These are phyloP conservation scores for Brasilioporus rufonigricans DNA, from an alignment of 768 basidiomycete genomes.

Conservation along the genomic window DNA sequence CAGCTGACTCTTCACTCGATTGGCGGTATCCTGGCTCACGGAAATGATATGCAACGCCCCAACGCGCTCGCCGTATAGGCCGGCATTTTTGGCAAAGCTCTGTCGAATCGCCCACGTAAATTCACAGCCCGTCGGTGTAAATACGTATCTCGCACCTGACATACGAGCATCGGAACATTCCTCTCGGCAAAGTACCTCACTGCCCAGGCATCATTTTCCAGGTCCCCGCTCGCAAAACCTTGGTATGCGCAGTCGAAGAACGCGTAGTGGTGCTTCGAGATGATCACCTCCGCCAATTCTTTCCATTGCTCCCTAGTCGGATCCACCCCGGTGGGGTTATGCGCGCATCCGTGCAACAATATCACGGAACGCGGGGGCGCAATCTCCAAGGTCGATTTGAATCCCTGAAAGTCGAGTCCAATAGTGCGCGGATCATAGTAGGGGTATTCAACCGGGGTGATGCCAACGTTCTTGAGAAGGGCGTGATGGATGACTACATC, in stretches of 20 bases:
- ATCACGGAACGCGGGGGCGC: conserved; percentile 82
- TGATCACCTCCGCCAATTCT: conserved; percentile 67
- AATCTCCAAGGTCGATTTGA: conserved; percentile 54
- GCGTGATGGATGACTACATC: conserved; percentile 79
- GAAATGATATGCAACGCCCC: conserved; percentile 90
- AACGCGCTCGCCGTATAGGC: conserved; percentile 91
- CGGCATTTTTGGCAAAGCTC: conserved; percentile 98
- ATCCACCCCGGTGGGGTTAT: conserved; percentile 97
- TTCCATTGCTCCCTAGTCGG: conserved; percentile 88
- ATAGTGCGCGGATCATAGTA: conserved; percentile 93
- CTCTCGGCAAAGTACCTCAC: conserved; percentile 82
- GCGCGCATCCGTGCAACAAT: conserved; percentile 90
- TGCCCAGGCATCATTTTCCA: conserved; percentile 90
- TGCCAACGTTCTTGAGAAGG: conserved; percentile 87
- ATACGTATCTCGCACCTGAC: conserved; percentile 57
- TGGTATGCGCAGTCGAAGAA: conserved; percentile 98
- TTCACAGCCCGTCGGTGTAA: neutral
- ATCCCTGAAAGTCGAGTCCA: conserved; percentile 75
- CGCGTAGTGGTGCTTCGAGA: conserved; percentile 74
- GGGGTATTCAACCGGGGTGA: conserved; percentile 84
- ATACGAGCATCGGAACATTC: conserved; percentile 76
- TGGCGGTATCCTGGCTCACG: conserved; percentile 59
- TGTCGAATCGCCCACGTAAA: conserved; percentile 34
- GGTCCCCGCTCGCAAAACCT: conserved; percentile 91
- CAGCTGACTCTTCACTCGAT: conserved; percentile 79